Evolutionary conservation across 345 rosid species (phyloP), one percentile per base, ranked within the genome.

Genomic region (Gossypium stocksii): DNA sequence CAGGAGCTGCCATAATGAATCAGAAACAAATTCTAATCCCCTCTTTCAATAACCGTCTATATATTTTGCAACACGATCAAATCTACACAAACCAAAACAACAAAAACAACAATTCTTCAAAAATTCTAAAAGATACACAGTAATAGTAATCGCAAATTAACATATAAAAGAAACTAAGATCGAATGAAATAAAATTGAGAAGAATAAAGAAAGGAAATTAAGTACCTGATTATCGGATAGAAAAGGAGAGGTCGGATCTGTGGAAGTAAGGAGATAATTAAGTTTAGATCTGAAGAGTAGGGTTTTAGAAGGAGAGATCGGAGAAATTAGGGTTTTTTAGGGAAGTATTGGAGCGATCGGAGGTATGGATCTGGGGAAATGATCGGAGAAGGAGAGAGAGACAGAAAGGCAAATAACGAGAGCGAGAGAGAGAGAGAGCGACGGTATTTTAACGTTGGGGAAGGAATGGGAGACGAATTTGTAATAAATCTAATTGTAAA

Each of bases 1-100:
- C 83, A 73, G 85, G 88, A 87, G 93, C 85, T 76, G 84, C 89
- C 98, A 93, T 93, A 77, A 46, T 77, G 22, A 54, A 65, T 66
- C 68, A 79, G 77, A 76, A 74, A 73, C 75, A 76, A 81, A 71
- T 63, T 60, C 78, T 43, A 63, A 70, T 46, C 23, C 63, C 74
- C 60, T 62, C 51, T 67, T 71, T 60, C 20, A 67, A 57, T 58
- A 67, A 15, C 69, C 59, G 9, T n/a, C 12, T 45, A 68, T 22
- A 29, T 3, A 23, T 19, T 70, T 27, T 52, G 27, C 72, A 52
- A 71, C 5, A 66, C 66, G 71, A 70, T 69, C 67, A 62, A 54
- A 63, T 64, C 78, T 79, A 74, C 64, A 53, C 11, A 53, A 22
- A 14, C 41, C 22, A 14, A 4, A 71, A 46, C 11, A 34, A 34